Percentiles rank a stretch among this genome's conserved stretches.
Evolutionary conservation across 768 basidiomycete species (phyloP).

Genomic region (Tricholoma matsutake): DNA sequence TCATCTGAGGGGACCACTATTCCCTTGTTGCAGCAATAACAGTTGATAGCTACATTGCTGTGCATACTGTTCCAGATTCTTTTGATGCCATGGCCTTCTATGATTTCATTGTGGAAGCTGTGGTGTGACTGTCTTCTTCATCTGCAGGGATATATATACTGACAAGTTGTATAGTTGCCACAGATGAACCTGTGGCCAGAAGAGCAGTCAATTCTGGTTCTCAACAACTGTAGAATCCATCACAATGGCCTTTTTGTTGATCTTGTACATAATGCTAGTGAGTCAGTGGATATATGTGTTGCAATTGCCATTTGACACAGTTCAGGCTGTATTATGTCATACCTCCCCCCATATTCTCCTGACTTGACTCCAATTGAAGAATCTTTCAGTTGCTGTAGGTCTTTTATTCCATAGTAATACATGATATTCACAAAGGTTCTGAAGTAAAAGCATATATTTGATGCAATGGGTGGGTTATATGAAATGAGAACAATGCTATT

Average conservation of each 20-base stretch:
- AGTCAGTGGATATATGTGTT: slow-evolving; percentile 12
- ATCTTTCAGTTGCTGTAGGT: slow-evolving; percentile 20
- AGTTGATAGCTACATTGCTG: slow-evolving; percentile 31
- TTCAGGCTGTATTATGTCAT: slow-evolving; percentile 19
- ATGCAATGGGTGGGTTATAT: slow-evolving; percentile 4
- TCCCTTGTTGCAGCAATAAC: slow-evolving; percentile 33
- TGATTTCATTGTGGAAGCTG: slow-evolving; percentile 33
- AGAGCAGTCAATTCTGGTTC: slow-evolving; percentile 19
- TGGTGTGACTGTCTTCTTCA: slow-evolving; percentile 24
- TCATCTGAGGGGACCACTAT: slow-evolving; percentile 24
- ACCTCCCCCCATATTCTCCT: slow-evolving; percentile 32
- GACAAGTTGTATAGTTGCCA: slow-evolving; percentile 16
- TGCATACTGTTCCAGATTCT: slow-evolving; percentile 30
- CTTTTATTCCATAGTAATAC: neutral
- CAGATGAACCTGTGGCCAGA: slow-evolving; percentile 27
- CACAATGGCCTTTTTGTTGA: slow-evolving; percentile 21
- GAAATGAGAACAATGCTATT: slow-evolving; percentile 8
- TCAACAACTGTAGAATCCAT: slow-evolving; percentile 30
- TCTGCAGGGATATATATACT: neutral
- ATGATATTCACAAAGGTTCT: neutral
- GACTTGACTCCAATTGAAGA: slow-evolving; percentile 37
- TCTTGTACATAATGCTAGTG: slow-evolving; percentile 21
- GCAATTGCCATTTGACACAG: neutral
- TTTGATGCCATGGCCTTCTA: slow-evolving; percentile 29
- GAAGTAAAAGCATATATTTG: slow-evolving; percentile 2